Evolutionary conservation across 805 yeast species (phyloP), one percentile per base, ranked within the genome.

Genomic region (Groenewaldozyma salmanticensis): DNA sequence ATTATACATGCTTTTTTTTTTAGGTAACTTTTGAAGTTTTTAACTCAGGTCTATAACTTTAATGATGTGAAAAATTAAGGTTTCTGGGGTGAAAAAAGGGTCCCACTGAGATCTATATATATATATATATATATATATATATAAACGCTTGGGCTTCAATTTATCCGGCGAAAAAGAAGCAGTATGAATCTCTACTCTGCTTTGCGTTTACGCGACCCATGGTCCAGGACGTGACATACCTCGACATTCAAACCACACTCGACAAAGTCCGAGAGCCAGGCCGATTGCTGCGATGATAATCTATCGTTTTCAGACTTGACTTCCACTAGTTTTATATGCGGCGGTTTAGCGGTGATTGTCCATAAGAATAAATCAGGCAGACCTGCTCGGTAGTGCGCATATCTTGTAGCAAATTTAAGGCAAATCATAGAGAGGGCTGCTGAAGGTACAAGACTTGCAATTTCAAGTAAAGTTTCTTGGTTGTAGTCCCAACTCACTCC

Each of bases 261-360:
- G 13, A 52, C 27, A 33, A 63, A 40, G 21, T 58, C 52, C 43
- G 58, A 55, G 39, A 63, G 55, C 67, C 67, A 63, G 5, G 59
- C 38, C 24, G 53, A 46, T 52, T 63, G 68, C 35, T 52, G 55
- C 39, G 61, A 65, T 15, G 65, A 59, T 20, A 63, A 47, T 2
- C 55, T 49, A 42, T 63, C 68, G 39, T 61, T 60, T 22, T 53
- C 60, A 2, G 66, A 59, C 38, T 63, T 63, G 19, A 63, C 67
- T 38, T 58, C 64, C 20, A 55, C 58, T 44, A 59, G 49, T 44
- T 50, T 50, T 19, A 56, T 48, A 22, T 33, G 33, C 20, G 34
- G 32, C 31, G 35, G 29, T 4, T 44, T 44, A 5, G 31, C 22
- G 13, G 51, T 13, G 13, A 9, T 13, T 24, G 7, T 48, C 62